Percentiles rank a stretch among this genome's conserved stretches.
These are phyloP conservation scores for Wickerhamiella hasegawae DNA, from an alignment of 805 yeast genomes.

Conservation along the genomic window DNA sequence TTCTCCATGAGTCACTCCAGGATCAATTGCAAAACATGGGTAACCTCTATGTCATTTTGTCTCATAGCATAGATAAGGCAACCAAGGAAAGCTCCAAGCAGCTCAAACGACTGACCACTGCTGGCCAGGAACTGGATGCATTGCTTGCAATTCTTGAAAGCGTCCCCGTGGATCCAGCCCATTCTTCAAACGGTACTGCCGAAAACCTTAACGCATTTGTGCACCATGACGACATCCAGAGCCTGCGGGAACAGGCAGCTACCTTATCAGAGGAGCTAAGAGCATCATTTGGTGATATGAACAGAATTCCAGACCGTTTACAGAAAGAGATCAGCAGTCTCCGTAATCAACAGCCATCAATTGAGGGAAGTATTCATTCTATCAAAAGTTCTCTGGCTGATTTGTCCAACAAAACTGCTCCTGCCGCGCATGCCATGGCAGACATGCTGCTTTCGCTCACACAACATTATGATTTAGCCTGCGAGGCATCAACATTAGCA, in stretches of 20 bases:
- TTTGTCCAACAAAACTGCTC: constrained; percentile 14
- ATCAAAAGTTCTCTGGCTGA: constrained; percentile 19
- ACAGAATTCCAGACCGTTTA: constrained; percentile 7
- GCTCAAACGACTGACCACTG: constrained; percentile 5
- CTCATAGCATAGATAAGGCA: constrained; percentile 14
- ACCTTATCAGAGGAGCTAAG: constrained; percentile 6
- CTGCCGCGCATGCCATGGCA: constrained; percentile 51
- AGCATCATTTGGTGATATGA: constrained; percentile 4
- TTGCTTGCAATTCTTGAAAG: constrained; percentile 9
- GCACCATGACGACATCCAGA: constrained; percentile 10
- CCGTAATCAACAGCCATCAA: constrained; percentile 8
- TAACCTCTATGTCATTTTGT: constrained; percentile 23
- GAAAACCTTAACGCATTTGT: constrained; percentile 10
- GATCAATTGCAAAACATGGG: constrained; percentile 27
- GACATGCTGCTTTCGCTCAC: constrained; percentile 54
- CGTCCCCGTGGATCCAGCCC: constrained; percentile 9
- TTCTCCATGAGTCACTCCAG: constrained; percentile 29
- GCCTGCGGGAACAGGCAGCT: constrained; percentile 7
- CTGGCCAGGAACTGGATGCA: constrained; percentile 10
- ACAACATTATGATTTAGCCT: constrained; percentile 70
- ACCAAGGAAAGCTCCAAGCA: constrained; percentile 6
- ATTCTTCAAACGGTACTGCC: constrained; percentile 2
- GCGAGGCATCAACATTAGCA: constrained; percentile 28
- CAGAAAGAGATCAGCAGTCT: constrained; percentile 10
- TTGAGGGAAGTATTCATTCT: constrained; percentile 13